Evolutionary conservation across 441 rosid genomes (phyloP).

Genomic region (Brassica balearica): DNA sequence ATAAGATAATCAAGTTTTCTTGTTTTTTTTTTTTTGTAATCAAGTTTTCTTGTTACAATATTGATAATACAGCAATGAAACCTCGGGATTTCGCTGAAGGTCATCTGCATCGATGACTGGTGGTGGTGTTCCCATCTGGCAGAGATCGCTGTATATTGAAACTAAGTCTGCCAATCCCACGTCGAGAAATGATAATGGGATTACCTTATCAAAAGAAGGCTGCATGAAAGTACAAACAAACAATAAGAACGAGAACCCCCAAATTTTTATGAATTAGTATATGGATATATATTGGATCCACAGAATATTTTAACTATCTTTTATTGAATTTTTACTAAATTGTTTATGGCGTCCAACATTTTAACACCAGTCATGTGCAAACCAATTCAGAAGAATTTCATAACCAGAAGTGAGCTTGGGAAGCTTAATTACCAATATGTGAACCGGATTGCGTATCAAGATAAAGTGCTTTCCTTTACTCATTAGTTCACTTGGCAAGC

Average conservation of each 20-base stretch:
- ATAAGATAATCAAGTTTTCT: too few species aligned
- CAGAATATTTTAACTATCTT: too few species aligned
- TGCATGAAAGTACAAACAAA: constrained; percentile 36
- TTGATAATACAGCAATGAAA: constrained; percentile 19
- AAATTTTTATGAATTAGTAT: background rate
- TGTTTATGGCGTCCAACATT: background rate
- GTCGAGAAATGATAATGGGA: constrained; percentile 68
- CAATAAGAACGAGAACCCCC: constrained; percentile 13
- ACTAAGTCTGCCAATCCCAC: constrained; percentile 75
- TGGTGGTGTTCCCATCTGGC: constrained; percentile 70
- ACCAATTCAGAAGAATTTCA: background rate
- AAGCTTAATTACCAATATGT: constrained; percentile 59
- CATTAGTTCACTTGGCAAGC: constrained; percentile 72
- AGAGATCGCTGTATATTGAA: constrained; percentile 74
- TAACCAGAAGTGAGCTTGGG: background rate
- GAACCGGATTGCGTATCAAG: constrained; percentile 75
- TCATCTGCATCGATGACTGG: constrained; percentile 75
- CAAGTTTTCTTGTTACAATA: background rate
- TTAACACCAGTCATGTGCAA: background rate
- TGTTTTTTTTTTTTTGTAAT: too few species aligned
- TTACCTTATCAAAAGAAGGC: constrained; percentile 76
- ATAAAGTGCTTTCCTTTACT: constrained; percentile 84
- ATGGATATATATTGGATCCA: too few species aligned
- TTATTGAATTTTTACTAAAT: background rate
- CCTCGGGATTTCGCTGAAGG: constrained; percentile 86